Evolutionary conservation across 164 flowering plant species (phyloP).

Genomic region (Protea cynaroides): DNA sequence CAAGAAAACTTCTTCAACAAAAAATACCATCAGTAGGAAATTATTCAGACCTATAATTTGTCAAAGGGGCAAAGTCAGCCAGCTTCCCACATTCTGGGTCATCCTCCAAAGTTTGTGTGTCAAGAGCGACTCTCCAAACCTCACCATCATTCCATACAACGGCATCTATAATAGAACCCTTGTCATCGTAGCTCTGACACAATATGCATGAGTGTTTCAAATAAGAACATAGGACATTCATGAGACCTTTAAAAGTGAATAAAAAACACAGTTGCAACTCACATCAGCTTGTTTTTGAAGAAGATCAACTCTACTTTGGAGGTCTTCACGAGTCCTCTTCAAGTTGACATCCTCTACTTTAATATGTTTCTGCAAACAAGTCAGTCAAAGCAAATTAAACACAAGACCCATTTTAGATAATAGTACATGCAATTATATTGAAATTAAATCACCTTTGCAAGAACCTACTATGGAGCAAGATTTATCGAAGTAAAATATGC

Average conservation of each 20-base stretch:
- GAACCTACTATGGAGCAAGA: neutral
- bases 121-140: constrained; percentile 94
- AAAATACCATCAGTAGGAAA: neutral
- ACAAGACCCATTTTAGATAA: neutral
- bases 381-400: constrained; percentile 1
- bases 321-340: constrained; percentile 74
- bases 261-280: constrained; percentile 15
- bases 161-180: constrained; percentile 93
- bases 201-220: constrained; percentile 4
- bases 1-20: neutral
- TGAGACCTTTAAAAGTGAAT: neutral
- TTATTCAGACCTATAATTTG: constrained; percentile 65
- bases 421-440: neutral
- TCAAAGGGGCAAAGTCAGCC: constrained; percentile 71
- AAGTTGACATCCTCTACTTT: constrained; percentile 59
- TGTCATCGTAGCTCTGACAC: constrained; percentile 83
- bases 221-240: neutral
- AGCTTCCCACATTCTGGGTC: constrained; percentile 68
- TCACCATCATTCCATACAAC: constrained; percentile 99
- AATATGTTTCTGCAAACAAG: constrained; percentile 47
- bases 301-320: constrained; percentile 71
- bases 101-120: constrained; percentile 87
- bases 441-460: neutral
- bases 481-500: too few species aligned
- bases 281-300: constrained; percentile 82